phyloP scores from a whole-genome alignment of 495 filamentous ascomycete genomes.

The Aspergillus sclerotiicarbonarius region DNA sequence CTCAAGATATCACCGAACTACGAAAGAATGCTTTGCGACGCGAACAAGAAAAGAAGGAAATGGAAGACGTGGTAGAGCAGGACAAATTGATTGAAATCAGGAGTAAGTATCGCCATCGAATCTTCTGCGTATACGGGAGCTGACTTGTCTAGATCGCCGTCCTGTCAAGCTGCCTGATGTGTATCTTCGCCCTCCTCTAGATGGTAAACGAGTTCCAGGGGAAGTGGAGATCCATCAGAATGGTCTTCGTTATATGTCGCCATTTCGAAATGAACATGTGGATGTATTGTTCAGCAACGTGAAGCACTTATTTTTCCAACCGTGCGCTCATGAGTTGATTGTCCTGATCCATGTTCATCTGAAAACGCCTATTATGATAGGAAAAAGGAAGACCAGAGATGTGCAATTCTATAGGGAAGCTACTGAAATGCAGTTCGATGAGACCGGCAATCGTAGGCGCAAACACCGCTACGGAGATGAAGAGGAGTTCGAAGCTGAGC shows the following conservation, averaged over 20 bases:
- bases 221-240: slow-evolving; percentile 98
- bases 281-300: slow-evolving; percentile 98
- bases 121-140: background rate
- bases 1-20: slow-evolving; percentile 86
- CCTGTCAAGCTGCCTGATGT: slow-evolving; percentile 84
- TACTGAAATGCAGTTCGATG: slow-evolving; percentile 97
- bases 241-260: slow-evolving; percentile 93
- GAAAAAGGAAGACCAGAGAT: slow-evolving; percentile 98
- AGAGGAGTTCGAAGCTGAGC: slow-evolving; percentile 97
- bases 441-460: slow-evolving; percentile 95
- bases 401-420: slow-evolving; percentile 98
- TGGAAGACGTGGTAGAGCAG: slow-evolving; percentile 99
- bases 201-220: slow-evolving; percentile 93
- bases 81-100: slow-evolving; percentile 91
- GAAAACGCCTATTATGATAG: slow-evolving; percentile 96
- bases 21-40: slow-evolving; percentile 85
- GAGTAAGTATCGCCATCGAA: slow-evolving; percentile 52
- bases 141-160: slow-evolving; percentile 64
- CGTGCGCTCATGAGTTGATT: slow-evolving; percentile 90
- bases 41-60: slow-evolving; percentile 98
- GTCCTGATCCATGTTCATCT: slow-evolving; percentile 98
- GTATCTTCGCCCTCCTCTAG: slow-evolving; percentile 89
- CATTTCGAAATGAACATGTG: slow-evolving; percentile 77
- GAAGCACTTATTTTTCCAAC: slow-evolving; percentile 98
- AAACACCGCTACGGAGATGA: slow-evolving; percentile 99